phyloP scores from a whole-genome alignment of 2,329 filamentous ascomycete species.

The Tolypocladium tropicale region DNA sequence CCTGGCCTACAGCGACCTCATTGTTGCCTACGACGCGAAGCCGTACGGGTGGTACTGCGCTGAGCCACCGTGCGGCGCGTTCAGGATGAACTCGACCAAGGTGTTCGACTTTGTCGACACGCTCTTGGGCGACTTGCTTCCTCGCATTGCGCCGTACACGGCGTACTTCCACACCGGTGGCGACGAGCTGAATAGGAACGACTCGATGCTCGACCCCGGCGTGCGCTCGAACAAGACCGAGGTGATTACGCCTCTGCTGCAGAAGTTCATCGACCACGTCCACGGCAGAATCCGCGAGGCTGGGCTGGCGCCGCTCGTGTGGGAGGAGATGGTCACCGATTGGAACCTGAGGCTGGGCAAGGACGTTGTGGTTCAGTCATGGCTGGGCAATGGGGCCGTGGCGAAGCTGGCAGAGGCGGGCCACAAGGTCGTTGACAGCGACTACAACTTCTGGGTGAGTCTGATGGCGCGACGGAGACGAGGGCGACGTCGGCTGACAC shows the following conservation, averaged over 20 bases:
- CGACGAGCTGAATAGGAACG: conserved; percentile 72
- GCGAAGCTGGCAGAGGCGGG: conserved; percentile 50
- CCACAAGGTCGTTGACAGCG: conserved; percentile 62
- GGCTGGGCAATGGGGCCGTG: conserved; percentile 57
- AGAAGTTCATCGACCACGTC: conserved; percentile 63
- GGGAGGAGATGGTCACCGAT: conserved; percentile 75
- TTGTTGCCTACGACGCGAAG: conserved; percentile 43
- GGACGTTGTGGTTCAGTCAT: conserved; percentile 69
- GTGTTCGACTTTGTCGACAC: conserved; percentile 64
- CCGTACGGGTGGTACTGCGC: conserved; percentile 51
- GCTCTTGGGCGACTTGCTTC: conserved; percentile 67
- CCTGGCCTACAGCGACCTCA: conserved; percentile 38
- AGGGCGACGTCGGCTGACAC: background rate
- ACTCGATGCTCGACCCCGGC: conserved; percentile 56
- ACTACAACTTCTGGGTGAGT: conserved; percentile 67
- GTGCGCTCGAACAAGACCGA: conserved; percentile 54
- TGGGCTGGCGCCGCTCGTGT: conserved; percentile 65
- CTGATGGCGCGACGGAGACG: background rate
- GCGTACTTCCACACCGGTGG: conserved; percentile 79
- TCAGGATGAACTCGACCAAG: conserved; percentile 64
- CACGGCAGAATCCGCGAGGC: conserved; percentile 53
- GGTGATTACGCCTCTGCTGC: conserved; percentile 64
- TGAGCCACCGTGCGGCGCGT: conserved; percentile 55
- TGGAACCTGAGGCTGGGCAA: conserved; percentile 67
- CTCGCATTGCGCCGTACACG: conserved; percentile 57